Conservation (phyloP, 257 asterid species). For the Ligustrum vulgare region DNA sequence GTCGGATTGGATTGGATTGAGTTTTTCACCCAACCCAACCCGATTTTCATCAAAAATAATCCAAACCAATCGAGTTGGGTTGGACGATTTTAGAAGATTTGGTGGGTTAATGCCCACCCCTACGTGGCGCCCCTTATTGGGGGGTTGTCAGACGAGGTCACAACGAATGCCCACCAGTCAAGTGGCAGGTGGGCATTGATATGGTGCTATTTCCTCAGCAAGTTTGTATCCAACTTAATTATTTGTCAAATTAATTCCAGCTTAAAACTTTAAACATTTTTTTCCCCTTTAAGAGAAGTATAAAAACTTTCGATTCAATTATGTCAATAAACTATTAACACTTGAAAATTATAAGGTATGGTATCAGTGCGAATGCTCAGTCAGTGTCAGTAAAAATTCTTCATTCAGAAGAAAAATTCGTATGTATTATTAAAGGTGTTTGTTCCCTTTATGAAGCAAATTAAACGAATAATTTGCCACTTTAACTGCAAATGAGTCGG, state of each 20-base stretch:
- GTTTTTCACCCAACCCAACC: too few species aligned
- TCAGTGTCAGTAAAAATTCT: not conserved
- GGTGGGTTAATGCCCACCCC: too few species aligned
- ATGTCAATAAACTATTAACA: not conserved
- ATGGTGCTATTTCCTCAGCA: too few species aligned
- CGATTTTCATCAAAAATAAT: too few species aligned
- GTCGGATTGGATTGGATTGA: too few species aligned
- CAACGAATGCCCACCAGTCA: too few species aligned
- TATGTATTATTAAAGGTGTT: not conserved
- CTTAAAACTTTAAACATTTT: not conserved
- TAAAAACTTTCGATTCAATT: not conserved
- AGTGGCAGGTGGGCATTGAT: too few species aligned
- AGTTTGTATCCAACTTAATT: not conserved
- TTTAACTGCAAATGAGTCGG: constrained; percentile 31
- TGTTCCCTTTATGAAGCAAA: constrained; percentile 22
- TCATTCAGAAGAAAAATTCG: not conserved
- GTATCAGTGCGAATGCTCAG: not conserved
- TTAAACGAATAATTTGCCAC: constrained; percentile 31
- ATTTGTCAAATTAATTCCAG: not conserved
- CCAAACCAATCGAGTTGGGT: too few species aligned
- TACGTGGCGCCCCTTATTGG: too few species aligned
- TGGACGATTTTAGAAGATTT: too few species aligned
- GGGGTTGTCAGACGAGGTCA: too few species aligned
- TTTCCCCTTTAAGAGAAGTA: not conserved
- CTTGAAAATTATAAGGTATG: not conserved